Base-by-base conservation (phyloP, 2,329 filamentous ascomycete species). In the Calonectria montana region DNA sequence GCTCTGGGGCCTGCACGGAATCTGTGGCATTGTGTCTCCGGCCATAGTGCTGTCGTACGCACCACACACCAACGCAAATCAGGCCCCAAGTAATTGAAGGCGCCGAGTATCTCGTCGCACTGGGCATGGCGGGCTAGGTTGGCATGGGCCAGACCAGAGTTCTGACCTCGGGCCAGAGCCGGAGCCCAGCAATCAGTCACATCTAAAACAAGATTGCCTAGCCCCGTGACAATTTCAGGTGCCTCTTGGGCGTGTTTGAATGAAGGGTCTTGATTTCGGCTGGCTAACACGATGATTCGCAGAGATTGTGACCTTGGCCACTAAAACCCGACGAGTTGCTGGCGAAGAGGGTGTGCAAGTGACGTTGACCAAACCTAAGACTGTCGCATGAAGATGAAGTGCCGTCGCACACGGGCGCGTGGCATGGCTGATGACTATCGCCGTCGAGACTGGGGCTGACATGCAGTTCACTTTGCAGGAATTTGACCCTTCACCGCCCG, bases 401-500 rank as follows among this genome's bases (percentile, higher is more conserved):
- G 65, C 67, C 47, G 65, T 67, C 69, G 59, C 48, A 43, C 48
- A 39, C 50, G 29, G 31, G 69, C 64, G 61, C 43, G 68, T 62
- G 62, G 27, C 62, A 64, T 71, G 66, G 55, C 45, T 73, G 65
- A 48, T 31, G 12, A 50, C 13, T 55, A 65, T 50, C 64, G 39
- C 25, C 31, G 50, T 73, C 59, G 41, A 48, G 47, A 62, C 70
- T 71, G 72, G 59, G 43, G 73, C 78, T 79, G 71, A 79, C 70
- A 71, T 67, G 45, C 67, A 67, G 63, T 74, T 73, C 69, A 73
- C 81, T 75, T 77, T 85, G 81, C 84, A 90, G 87, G 88, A 89
- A 80, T 90, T 88, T 83, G 86, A 88, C 82, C 84, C 87, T 81
- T 87, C 88, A 82, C 85, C 88, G 82, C 82, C 80, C 78, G 87